Conservation (phyloP, 164 flowering plant species). For the Magnolia sinica region DNA sequence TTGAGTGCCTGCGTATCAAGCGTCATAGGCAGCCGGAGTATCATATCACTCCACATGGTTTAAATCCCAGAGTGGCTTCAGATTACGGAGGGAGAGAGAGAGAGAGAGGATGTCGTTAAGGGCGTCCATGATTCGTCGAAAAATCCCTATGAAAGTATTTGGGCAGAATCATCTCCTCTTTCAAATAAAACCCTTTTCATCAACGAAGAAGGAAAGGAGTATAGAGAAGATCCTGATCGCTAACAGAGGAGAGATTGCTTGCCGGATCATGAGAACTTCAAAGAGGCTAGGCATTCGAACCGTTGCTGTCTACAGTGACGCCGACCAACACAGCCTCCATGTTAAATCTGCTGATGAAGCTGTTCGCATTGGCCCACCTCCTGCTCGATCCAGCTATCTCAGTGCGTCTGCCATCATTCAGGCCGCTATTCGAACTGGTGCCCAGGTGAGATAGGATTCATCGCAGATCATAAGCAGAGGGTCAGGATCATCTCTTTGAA, state of each 20-base stretch:
- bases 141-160: background rate
- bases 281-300: slow-evolving; percentile 79
- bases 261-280: slow-evolving; percentile 82
- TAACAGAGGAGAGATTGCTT: slow-evolving; percentile 92
- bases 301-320: slow-evolving; percentile 93
- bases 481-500: background rate
- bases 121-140: slow-evolving; percentile 25
- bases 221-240: slow-evolving; percentile 90
- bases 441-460: slow-evolving; percentile 50
- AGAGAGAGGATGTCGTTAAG: slow-evolving; percentile 15
- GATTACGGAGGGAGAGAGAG: background rate
- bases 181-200: background rate
- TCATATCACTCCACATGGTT: too few relatives aligned
- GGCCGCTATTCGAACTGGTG: slow-evolving; percentile 79
- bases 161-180: background rate
- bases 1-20: too few relatives aligned
- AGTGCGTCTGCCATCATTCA: slow-evolving; percentile 54
- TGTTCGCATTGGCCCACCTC: slow-evolving; percentile 77
- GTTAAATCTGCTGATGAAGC: slow-evolving; percentile 89
- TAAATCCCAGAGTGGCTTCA: too few relatives aligned
- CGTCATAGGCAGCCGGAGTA: too few relatives aligned
- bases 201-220: slow-evolving; percentile 2
- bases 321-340: slow-evolving; percentile 74
- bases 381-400: slow-evolving; percentile 81
- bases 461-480: background rate